Percentiles rank a stretch among this genome's conserved stretches.
phyloP scores from a whole-genome alignment of 139 green algal species.

The Zygnema circumcarinatum region DNA sequence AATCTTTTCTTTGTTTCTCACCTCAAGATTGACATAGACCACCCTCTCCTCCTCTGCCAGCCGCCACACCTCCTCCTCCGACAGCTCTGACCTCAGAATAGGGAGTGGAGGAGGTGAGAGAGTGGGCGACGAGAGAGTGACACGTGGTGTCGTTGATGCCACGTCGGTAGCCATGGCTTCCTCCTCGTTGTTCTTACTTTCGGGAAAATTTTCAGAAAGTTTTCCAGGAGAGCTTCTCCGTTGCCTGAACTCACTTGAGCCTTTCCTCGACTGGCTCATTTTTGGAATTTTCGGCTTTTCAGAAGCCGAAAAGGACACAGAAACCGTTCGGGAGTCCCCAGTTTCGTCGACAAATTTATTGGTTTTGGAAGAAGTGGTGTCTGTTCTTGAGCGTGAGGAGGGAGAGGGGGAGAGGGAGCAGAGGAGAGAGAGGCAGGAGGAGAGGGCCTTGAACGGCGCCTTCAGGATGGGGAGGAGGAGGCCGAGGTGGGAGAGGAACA shows the following conservation, averaged over 20 bases:
- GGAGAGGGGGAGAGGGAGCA: background rate
- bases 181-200: no score
- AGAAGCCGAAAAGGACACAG: background rate
- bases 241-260: no score
- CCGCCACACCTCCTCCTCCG: no score
- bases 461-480: background rate
- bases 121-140: background rate
- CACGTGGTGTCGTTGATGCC: no score
- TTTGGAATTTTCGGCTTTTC: no score
- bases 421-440: background rate
- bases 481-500: background rate
- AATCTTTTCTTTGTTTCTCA: no score
- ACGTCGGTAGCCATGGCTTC: no score
- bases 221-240: background rate
- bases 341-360: background rate
- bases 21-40: no score
- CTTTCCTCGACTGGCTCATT: no score
- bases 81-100: no score
- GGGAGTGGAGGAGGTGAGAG: background rate
- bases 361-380: background rate
- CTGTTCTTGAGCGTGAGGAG: background rate
- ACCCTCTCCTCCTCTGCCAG: no score
- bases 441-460: background rate
- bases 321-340: background rate
- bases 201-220: no score